Conservation (phyloP, 495 filamentous ascomycete species). For the Durotheca rogersii region DNA sequence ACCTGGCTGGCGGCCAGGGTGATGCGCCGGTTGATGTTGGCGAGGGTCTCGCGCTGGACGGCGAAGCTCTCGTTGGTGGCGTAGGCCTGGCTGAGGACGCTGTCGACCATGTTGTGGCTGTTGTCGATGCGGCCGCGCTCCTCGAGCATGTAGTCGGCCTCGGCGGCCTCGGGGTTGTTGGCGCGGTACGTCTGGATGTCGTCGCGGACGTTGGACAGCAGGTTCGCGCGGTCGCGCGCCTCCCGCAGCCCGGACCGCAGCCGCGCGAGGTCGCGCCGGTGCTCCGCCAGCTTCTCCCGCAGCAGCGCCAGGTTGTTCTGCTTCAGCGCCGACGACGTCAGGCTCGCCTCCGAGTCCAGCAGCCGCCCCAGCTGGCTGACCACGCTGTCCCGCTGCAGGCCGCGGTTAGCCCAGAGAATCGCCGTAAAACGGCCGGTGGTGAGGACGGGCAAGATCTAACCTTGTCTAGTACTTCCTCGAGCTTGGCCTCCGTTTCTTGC, state of each 20-base stretch:
- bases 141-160: slow-evolving; percentile 95
- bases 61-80: slow-evolving; percentile 92
- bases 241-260: slow-evolving; percentile 67
- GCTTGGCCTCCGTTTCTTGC: slow-evolving; percentile 69
- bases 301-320: slow-evolving; percentile 92
- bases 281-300: slow-evolving; percentile 83
- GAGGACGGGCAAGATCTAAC: slow-evolving; percentile 41
- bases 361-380: slow-evolving; percentile 82
- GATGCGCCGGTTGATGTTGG: slow-evolving; percentile 85
- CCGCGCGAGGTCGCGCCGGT: slow-evolving; percentile 77
- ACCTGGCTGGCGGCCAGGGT: slow-evolving; percentile 84
- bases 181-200: slow-evolving; percentile 89
- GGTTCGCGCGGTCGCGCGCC: slow-evolving; percentile 80
- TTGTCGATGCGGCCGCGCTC: slow-evolving; percentile 83
- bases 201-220: slow-evolving; percentile 86
- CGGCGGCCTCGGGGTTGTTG: slow-evolving; percentile 73
- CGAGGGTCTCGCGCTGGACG: slow-evolving; percentile 79
- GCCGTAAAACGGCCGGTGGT: neutral
- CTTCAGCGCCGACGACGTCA: slow-evolving; percentile 87
- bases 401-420: slow-evolving; percentile 5
- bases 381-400: slow-evolving; percentile 70
- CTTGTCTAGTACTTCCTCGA: slow-evolving; percentile 82
- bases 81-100: slow-evolving; percentile 93
- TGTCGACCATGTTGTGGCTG: slow-evolving; percentile 83
- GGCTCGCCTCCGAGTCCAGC: slow-evolving; percentile 89